Percentiles rank a stretch among this genome's conserved stretches.
Evolutionary conservation across 2,329 filamentous ascomycete species (phyloP).

Genomic region (Drechslerella dactyloides): DNA sequence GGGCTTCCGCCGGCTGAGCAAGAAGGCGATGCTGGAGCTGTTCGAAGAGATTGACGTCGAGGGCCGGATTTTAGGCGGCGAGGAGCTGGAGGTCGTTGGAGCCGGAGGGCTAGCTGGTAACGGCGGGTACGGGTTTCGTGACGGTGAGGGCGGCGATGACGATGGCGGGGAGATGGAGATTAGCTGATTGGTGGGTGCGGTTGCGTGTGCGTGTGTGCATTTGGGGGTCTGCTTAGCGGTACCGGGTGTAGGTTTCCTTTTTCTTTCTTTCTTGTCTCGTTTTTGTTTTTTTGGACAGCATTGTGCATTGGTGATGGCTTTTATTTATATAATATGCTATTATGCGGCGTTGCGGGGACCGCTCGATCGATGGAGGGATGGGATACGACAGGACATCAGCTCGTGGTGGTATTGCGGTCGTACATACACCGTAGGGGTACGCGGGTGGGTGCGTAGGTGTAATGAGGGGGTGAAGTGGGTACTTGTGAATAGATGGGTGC

Average conservation of each 20-base stretch:
- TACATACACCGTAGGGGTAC: too few relatives aligned
- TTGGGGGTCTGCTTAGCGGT: background rate
- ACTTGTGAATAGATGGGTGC: too few relatives aligned
- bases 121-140: conserved; percentile 19
- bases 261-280: too few relatives aligned
- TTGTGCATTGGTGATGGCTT: conserved; percentile 26
- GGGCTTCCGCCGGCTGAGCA: conserved; percentile 81
- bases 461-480: too few relatives aligned
- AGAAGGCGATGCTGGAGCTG: conserved; percentile 81
- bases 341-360: too few relatives aligned
- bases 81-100: conserved; percentile 73
- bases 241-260: background rate
- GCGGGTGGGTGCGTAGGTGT: too few relatives aligned
- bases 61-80: conserved; percentile 85
- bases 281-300: too few relatives aligned
- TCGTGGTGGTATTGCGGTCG: too few relatives aligned
- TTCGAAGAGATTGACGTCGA: conserved; percentile 93
- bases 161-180: conserved; percentile 38
- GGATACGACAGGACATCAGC: too few relatives aligned
- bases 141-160: conserved; percentile 17
- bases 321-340: conserved; percentile 9
- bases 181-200: conserved; percentile 11
- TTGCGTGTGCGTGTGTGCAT: background rate
- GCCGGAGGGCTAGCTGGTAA: conserved; percentile 62
- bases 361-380: too few relatives aligned